Conservation (phyloP, 2,329 filamentous ascomycete genomes). For the Sarocladium strictum region DNA sequence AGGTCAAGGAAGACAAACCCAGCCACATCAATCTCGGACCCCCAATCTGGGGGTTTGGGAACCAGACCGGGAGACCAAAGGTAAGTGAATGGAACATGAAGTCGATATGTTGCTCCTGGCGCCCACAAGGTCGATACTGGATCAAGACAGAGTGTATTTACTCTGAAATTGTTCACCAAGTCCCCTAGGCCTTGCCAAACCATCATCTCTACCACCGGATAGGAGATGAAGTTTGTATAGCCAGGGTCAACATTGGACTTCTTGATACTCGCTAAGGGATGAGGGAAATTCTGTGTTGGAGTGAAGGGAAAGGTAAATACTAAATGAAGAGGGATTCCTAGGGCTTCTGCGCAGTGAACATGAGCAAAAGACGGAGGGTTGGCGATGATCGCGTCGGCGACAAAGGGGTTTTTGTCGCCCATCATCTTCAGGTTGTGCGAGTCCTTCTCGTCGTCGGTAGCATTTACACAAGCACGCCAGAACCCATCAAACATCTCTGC, state of each 20-base stretch:
- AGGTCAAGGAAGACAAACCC: constrained; percentile 75
- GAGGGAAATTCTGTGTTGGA: constrained; percentile 68
- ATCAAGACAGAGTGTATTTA: constrained; percentile 63
- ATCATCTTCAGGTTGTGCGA: constrained; percentile 58
- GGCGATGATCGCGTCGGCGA: constrained; percentile 77
- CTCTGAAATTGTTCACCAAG: constrained; percentile 68
- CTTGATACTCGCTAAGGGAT: constrained; percentile 72
- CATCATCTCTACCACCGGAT: constrained; percentile 77
- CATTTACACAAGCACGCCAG: constrained; percentile 72
- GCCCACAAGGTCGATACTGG: constrained; percentile 74
- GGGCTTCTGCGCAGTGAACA: constrained; percentile 70
- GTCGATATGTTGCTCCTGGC: constrained; percentile 63
- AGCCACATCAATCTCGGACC: constrained; percentile 63
- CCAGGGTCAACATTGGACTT: constrained; percentile 64
- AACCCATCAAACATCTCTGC: constrained; percentile 79
- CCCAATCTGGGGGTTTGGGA: constrained; percentile 64
- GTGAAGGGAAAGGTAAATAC: constrained; percentile 59
- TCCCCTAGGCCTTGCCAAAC: constrained; percentile 87
- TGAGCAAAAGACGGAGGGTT: constrained; percentile 77
- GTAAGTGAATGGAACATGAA: constrained; percentile 72
- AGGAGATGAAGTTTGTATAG: constrained; percentile 76
- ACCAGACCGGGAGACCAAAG: constrained; percentile 63
- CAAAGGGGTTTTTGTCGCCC: constrained; percentile 53
- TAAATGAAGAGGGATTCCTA: constrained; percentile 46
- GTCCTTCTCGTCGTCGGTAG: constrained; percentile 60